Evolutionary conservation across 805 yeast genomes (phyloP).

Genomic region (Zygosaccharomyces pseudorouxii): DNA sequence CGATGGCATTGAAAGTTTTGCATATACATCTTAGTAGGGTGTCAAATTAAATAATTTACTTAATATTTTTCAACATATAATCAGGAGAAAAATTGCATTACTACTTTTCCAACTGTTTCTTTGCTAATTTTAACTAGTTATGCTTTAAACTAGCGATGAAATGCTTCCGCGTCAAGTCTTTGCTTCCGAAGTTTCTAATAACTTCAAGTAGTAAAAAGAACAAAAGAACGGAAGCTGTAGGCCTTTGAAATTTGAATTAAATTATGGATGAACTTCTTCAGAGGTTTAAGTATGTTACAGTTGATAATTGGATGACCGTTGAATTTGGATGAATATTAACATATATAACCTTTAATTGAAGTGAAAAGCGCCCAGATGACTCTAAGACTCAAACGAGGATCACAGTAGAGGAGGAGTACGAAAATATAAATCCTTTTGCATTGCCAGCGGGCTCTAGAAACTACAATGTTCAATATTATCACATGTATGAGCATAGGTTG

Average conservation of each 20-base stretch:
- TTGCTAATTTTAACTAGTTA: background rate
- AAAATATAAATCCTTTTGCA: conserved; percentile 19
- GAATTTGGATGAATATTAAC: background rate
- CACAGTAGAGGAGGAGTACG: conserved; percentile 15
- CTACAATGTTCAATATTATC: conserved; percentile 55
- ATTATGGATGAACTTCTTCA: conserved; percentile 16
- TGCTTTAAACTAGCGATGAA: background rate
- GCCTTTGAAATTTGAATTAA: background rate
- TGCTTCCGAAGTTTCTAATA: background rate
- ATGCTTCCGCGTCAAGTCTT: background rate
- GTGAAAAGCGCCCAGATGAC: conserved; percentile 15
- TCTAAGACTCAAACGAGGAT: conserved; percentile 14
- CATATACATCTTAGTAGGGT: background rate
- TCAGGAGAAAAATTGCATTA: background rate
- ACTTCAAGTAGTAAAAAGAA: background rate
- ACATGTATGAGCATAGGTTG: conserved; percentile 52
- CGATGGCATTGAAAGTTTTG: background rate
- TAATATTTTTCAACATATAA: background rate
- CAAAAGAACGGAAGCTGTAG: background rate
- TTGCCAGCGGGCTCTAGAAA: conserved; percentile 36
- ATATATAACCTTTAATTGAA: background rate
- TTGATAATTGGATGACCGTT: background rate
- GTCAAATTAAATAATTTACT: background rate
- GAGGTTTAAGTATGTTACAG: conserved; percentile 16
- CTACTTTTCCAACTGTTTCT: background rate